Evolutionary conservation across 495 filamentous ascomycete species (phyloP), one percentile per base, ranked within the genome.

Genomic region (Neurospora pannonica): DNA sequence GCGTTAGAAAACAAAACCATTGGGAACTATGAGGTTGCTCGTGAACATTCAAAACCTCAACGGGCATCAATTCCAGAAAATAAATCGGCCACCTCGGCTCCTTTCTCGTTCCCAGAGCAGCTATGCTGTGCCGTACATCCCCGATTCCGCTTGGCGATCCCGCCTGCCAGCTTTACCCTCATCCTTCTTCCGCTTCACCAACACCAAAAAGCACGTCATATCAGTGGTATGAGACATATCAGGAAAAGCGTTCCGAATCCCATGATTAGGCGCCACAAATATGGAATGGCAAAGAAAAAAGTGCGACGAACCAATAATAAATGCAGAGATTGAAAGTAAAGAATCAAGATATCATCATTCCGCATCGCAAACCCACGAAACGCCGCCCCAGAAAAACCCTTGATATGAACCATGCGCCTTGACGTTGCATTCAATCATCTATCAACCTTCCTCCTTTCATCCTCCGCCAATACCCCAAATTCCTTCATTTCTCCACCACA

Each of bases 401-500:
- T 13, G 24, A 31, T 8, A 67, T 67, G 15, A 67, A 34, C 54
- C 54, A 67, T 67, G 15, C 54, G 54, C 28, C 54, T 31, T 67
- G 31, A 67, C 6, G 54, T 67, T 36, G 28, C 28, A 5, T 67
- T 67, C 54, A 67, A 36, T 67, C 54, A 67, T 36, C 28, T 31
- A 67, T 36, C 28, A 67, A 17, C 13, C 15, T 10, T 67, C 1
- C 54, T 31, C 54, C 15, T 34, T 3, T 34, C 54, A 17, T 67
- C 15, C 54, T 36, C 28, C 15, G 6, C 54, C 28, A 34, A 34
- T 34, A 19, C 15, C 28, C 54, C 54, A 19, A 7, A 36, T 9
- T 19, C 28, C 54, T 67, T 74, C 62, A 36, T 42, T 38, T 73
- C 77, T 70, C 39, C 70, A 70, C 72, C 60, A 24, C 34, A 67